Evolutionary conservation across 2,329 filamentous ascomycete species (phyloP), one percentile per base, ranked within the genome.

Genomic region (Phaeomoniella chlamydospora): DNA sequence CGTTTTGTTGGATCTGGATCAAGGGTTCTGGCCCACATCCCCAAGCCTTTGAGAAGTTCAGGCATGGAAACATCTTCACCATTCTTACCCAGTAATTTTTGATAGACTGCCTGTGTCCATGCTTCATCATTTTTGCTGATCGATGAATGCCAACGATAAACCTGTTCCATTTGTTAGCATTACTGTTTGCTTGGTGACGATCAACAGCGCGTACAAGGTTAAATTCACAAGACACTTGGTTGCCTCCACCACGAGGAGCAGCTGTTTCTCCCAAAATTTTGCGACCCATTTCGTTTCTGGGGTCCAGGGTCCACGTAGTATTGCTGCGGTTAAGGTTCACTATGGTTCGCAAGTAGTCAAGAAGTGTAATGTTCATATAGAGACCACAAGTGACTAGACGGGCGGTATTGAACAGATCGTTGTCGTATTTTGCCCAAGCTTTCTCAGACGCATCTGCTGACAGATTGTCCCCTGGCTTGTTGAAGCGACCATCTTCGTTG

Each of bases 201-300:
- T n/a, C n/a, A n/a, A n/a, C n/a, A n/a, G n/a, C n/a, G n/a, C n/a
- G n/a, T n/a, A n/a, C 59, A 17, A 80, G 58, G 40, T 80, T 80
- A 55, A 80, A 80, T 50, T 80, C 75, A 3, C 72, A 74, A 30
- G 70, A 75, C 32, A 79, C 74, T 44, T 79, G 73, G 46, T 80
- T 80, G 10, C 76, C 75, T 2, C 72, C 63, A 2, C 72, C 76
- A 32, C 71, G 59, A 0, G 65, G 58, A 1, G 69, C 62, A 4
- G 64, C 64, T 15, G 67, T 55, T 3, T 55, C 52, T 36, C 58
- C 47, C 6, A 58, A 41, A 2, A 62, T 54, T 39, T 67, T 69
- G n/a, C n/a, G n/a, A 45, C 54, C 63, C 29, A 75, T 70, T 0
- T 74, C 67, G n/a, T 67, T 63, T 15, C 76, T 67, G 2, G 75